A percentile compares a stretch with the other conserved stretches of the same genome.
Conservation (phyloP, 352 stramenopile genomes). For the Phytophthora sp. region DNA sequence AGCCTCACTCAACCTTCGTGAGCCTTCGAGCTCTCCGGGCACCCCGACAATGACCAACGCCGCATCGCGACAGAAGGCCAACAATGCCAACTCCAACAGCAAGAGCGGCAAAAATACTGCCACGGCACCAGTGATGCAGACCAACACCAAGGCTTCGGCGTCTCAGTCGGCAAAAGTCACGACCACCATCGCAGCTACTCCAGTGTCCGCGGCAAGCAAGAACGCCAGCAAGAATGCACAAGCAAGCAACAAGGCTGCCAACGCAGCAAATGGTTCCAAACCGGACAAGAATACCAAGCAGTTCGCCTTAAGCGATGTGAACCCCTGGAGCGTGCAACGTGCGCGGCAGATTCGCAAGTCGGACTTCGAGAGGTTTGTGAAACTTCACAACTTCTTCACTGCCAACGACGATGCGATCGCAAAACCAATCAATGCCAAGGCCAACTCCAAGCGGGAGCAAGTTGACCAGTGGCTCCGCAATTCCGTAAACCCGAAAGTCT, state of each 20-base stretch:
- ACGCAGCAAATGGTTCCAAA: background rate
- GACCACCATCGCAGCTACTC: background rate
- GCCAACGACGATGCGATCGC: slow-evolving; percentile 12
- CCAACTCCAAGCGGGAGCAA: slow-evolving; percentile 13
- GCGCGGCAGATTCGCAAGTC: slow-evolving; percentile 23
- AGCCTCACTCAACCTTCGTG: background rate
- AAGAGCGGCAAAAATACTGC: background rate
- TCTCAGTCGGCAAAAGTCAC: background rate
- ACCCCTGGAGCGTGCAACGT: slow-evolving; percentile 9
- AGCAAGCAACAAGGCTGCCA: background rate
- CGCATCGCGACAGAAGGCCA: slow-evolving; percentile 4
- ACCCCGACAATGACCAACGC: slow-evolving; percentile 10
- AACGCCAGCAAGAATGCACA: background rate
- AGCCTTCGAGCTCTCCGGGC: no score
- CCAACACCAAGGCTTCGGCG: background rate
- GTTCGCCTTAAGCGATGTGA: slow-evolving; percentile 9
- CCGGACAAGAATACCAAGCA: slow-evolving; percentile 1
- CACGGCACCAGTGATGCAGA: background rate
- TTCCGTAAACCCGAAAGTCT: slow-evolving; percentile 1
- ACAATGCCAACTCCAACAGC: slow-evolving; percentile 3
- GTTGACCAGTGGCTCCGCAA: slow-evolving; percentile 11
- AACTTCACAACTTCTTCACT: slow-evolving; percentile 27
- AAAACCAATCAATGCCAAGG: slow-evolving; percentile 7
- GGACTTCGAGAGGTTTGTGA: slow-evolving; percentile 15
- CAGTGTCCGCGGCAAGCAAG: background rate